Conservation (phyloP, 1,284 basidiomycete genomes). For the Neotropicomus parvogracilis region DNA sequence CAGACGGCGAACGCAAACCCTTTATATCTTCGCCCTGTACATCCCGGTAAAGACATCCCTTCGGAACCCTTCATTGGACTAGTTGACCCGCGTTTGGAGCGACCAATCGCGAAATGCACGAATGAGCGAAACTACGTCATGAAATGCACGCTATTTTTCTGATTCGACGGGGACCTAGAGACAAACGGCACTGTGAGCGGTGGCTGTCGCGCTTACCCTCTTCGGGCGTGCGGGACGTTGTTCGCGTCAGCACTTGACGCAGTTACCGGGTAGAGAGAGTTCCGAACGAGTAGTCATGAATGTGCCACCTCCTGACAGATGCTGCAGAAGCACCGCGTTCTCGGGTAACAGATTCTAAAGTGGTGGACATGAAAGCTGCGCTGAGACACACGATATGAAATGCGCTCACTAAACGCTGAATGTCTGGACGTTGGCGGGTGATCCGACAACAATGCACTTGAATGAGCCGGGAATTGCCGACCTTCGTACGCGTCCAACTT, state of each 20-base stretch:
- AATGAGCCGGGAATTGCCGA: no score
- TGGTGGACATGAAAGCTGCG: not conserved
- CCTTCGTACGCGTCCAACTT: no score
- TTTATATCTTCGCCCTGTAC: constrained; percentile 21
- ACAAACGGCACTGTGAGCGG: not conserved
- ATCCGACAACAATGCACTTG: no score
- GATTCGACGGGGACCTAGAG: constrained; percentile 10
- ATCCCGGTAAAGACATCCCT: not conserved
- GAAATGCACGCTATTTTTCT: constrained; percentile 14
- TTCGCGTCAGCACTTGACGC: constrained; percentile 5
- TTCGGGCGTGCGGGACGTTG: constrained; percentile 4
- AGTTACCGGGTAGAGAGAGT: constrained; percentile 2
- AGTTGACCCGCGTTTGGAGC: not conserved
- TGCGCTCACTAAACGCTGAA: no score
- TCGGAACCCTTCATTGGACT: not conserved
- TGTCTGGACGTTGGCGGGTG: no score
- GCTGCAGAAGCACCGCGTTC: not conserved
- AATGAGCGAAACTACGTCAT: not conserved
- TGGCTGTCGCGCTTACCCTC: not conserved
- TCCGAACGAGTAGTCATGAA: not conserved
- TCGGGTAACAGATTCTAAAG: not conserved
- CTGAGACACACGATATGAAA: no score
- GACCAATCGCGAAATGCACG: constrained; percentile 26
- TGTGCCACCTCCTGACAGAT: not conserved
- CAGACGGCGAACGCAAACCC: not conserved